Conservation (phyloP, 2,329 filamentous ascomycete species). For the Escovopsis sp. region DNA sequence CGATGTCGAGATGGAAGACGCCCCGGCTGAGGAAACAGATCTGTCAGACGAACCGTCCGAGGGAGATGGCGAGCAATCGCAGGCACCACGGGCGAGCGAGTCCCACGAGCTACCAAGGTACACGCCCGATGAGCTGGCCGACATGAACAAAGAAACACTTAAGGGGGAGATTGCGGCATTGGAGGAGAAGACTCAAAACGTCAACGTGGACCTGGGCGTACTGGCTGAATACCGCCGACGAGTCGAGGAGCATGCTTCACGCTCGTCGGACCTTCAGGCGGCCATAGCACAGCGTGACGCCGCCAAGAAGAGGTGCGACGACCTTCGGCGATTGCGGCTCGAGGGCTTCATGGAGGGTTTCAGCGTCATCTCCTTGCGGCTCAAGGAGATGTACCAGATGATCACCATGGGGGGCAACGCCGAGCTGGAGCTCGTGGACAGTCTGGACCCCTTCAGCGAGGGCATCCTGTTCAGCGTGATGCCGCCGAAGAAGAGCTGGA, state of each 20-base stretch:
- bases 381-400: slow-evolving; percentile 99
- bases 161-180: slow-evolving; percentile 48
- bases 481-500: slow-evolving; percentile 99
- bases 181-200: slow-evolving; percentile 63
- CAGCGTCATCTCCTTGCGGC: slow-evolving; percentile 75
- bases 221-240: slow-evolving; percentile 77
- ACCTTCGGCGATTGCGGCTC: slow-evolving; percentile 74
- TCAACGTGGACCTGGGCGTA: slow-evolving; percentile 77
- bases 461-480: slow-evolving; percentile 96
- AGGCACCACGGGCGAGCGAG: slow-evolving; percentile 14
- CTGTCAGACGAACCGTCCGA: slow-evolving; percentile 11
- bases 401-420: slow-evolving; percentile 99
- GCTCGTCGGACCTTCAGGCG: slow-evolving; percentile 69
- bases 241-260: slow-evolving; percentile 66
- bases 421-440: slow-evolving; percentile 92
- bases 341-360: slow-evolving; percentile 99
- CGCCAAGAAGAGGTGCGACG: slow-evolving; percentile 85
- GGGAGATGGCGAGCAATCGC: slow-evolving; percentile 12
- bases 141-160: slow-evolving; percentile 47
- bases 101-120: slow-evolving; percentile 59
- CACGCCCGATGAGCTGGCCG: slow-evolving; percentile 54
- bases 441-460: slow-evolving; percentile 89
- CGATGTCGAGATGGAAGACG: slow-evolving; percentile 20
- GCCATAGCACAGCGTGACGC: slow-evolving; percentile 67
- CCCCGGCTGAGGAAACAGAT: slow-evolving; percentile 11